Conservation (phyloP, 257 asterid genomes). For the Salvia miltiorrhiza region DNA sequence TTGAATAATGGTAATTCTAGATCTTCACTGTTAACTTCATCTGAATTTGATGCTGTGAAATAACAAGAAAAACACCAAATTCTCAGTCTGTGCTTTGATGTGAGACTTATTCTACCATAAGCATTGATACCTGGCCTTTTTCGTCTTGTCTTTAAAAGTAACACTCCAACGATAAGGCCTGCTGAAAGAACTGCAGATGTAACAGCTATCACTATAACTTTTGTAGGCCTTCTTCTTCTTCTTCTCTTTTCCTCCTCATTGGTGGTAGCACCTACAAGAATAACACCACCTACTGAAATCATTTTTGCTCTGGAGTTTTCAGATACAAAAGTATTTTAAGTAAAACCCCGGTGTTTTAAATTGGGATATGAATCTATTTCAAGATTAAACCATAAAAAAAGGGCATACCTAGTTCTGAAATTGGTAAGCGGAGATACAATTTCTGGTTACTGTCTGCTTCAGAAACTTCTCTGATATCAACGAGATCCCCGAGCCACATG, state of each 20-base stretch:
- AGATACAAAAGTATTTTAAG: no score
- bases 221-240: not conserved
- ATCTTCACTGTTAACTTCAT: slow-evolving; percentile 7
- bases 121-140: slow-evolving; percentile 10
- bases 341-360: no score
- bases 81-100: no score
- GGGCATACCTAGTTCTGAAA: slow-evolving; percentile 24
- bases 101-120: no score
- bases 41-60: not conserved
- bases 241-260: not conserved
- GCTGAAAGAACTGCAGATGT: slow-evolving; percentile 16
- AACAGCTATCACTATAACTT: slow-evolving; percentile 11
- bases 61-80: not conserved
- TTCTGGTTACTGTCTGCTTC: slow-evolving; percentile 14
- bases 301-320: no score
- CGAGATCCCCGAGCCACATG: slow-evolving; percentile 33
- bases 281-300: no score
- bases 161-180: not conserved
- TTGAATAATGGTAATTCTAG: slow-evolving; percentile 35
- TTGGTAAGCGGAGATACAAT: slow-evolving; percentile 17
- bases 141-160: not conserved
- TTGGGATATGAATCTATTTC: no score
- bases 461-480: slow-evolving; percentile 11
- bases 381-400: no score
- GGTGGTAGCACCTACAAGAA: not conserved